Percentiles rank a stretch among this genome's conserved stretches.
phyloP scores from a whole-genome alignment of 2,329 filamentous ascomycete genomes.

The Ophiostoma pallidulum region DNA sequence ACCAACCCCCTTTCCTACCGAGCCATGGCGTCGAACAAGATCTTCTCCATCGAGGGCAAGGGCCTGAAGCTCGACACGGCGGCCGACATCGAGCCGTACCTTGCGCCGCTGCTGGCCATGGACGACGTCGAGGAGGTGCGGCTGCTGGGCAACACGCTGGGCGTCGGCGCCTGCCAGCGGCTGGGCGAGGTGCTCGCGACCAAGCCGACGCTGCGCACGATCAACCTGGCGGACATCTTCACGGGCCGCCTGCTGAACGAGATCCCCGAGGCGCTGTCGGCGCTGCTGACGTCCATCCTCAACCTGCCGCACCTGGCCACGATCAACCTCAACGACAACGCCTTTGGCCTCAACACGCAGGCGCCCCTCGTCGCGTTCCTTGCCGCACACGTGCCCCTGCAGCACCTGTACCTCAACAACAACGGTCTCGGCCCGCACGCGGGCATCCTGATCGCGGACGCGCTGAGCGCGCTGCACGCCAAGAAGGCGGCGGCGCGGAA shows the following conservation, averaged over 20 bases:
- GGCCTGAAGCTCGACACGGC: constrained; percentile 86
- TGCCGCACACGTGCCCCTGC: constrained; percentile 75
- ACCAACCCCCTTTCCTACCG: too few species aligned
- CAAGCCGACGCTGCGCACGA: constrained; percentile 74
- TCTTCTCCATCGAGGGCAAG: constrained; percentile 87
- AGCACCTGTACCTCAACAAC: constrained; percentile 95
- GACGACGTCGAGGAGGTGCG: constrained; percentile 74
- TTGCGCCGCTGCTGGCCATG: constrained; percentile 62
- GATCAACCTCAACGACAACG: constrained; percentile 94
- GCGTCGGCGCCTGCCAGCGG: constrained; percentile 76
- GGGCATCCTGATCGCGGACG: constrained; percentile 79
- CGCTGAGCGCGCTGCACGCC: constrained; percentile 69
- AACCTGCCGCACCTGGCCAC: constrained; percentile 80
- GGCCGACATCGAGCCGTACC: constrained; percentile 75
- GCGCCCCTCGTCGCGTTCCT: constrained; percentile 90
- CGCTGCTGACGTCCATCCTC: constrained; percentile 76
- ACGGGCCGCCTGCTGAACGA: constrained; percentile 87
- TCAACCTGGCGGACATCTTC: constrained; percentile 95
- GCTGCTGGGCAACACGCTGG: constrained; percentile 85
- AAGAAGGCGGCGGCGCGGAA: constrained; percentile 75
- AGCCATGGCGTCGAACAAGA: constrained; percentile 47
- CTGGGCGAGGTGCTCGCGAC: constrained; percentile 75
- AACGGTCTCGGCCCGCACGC: constrained; percentile 92
- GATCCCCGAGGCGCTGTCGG: constrained; percentile 81
- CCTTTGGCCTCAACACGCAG: constrained; percentile 91